Conservation (phyloP, 371 early-diverging fungal genomes). For the Rhizomucor miehei region DNA sequence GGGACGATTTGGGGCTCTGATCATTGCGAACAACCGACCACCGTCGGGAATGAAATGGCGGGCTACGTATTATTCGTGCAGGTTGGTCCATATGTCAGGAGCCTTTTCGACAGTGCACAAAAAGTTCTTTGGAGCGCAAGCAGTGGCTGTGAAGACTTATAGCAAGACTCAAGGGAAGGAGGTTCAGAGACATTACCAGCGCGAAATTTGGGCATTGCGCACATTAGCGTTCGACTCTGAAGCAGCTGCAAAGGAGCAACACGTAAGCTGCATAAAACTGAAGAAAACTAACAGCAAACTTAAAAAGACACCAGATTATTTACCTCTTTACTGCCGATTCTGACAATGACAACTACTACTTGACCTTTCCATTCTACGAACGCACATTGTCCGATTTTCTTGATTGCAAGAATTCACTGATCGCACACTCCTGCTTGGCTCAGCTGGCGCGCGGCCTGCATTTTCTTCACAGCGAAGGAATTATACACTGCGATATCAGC, state of each 20-base stretch:
- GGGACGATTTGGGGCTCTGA: too few relatives aligned
- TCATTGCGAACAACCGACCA: too few relatives aligned
- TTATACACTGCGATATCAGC: slow-evolving; percentile 76
- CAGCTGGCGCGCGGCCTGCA: slow-evolving; percentile 58
- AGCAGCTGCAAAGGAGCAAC: slow-evolving; percentile 16
- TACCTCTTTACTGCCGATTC: slow-evolving; percentile 23
- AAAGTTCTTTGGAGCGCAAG: background rate
- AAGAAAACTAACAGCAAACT: background rate
- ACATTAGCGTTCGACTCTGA: slow-evolving; percentile 16
- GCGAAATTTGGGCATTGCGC: slow-evolving; percentile 34
- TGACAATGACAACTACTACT: slow-evolving; percentile 8
- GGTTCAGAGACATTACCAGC: slow-evolving; percentile 28
- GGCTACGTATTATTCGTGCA: too few relatives aligned
- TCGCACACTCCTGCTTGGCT: slow-evolving; percentile 26
- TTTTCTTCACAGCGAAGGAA: slow-evolving; percentile 57
- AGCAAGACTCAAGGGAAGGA: slow-evolving; percentile 28
- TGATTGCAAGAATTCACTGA: background rate
- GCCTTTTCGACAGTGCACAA: slow-evolving; percentile 36
- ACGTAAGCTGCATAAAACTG: slow-evolving; percentile 17
- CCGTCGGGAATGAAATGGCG: too few relatives aligned
- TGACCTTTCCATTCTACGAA: slow-evolving; percentile 33
- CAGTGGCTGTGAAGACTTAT: slow-evolving; percentile 42
- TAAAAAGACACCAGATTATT: slow-evolving; percentile 20
- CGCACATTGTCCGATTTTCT: slow-evolving; percentile 13
- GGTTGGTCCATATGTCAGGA: slow-evolving; percentile 14